Percentiles rank a stretch among this genome's conserved stretches.
Conservation (phyloP, 202 grass and related monocot genomes). For the Panicum hallii region DNA sequence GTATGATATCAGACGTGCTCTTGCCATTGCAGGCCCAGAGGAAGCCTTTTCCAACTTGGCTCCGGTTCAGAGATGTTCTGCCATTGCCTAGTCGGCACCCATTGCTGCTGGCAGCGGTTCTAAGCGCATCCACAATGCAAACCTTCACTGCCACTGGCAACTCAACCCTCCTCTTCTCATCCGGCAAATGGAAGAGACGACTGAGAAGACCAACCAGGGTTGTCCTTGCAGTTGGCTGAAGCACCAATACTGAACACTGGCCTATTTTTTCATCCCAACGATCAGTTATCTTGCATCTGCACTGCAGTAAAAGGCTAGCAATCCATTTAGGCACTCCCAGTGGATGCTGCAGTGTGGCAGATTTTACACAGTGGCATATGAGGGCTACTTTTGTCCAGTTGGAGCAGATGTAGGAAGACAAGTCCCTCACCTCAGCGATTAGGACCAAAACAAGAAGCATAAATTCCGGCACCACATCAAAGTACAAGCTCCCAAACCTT, state of each 20-base stretch:
- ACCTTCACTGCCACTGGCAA: background rate
- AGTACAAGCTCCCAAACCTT: background rate
- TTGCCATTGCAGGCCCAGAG: constrained; percentile 14
- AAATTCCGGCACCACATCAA: background rate
- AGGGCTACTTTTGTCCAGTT: constrained; percentile 49
- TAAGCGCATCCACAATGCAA: background rate
- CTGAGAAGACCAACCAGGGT: background rate
- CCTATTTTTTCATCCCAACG: constrained; percentile 4
- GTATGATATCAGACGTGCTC: background rate
- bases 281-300: background rate
- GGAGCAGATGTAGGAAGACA: constrained; percentile 22
- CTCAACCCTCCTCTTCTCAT: background rate
- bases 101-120: background rate
- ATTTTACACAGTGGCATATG: background rate
- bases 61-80: background rate
- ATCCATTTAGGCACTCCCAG: background rate
- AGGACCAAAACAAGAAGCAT: background rate
- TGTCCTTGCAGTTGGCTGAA: background rate
- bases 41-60: background rate
- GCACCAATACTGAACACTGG: background rate
- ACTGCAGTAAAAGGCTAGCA: background rate
- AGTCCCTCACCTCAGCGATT: background rate
- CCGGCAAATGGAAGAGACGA: background rate
- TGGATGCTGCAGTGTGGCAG: no score
- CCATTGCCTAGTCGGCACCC: background rate